Base-by-base conservation (phyloP, 176 grass and related monocot genomes). In the Avena atlantica region DNA sequence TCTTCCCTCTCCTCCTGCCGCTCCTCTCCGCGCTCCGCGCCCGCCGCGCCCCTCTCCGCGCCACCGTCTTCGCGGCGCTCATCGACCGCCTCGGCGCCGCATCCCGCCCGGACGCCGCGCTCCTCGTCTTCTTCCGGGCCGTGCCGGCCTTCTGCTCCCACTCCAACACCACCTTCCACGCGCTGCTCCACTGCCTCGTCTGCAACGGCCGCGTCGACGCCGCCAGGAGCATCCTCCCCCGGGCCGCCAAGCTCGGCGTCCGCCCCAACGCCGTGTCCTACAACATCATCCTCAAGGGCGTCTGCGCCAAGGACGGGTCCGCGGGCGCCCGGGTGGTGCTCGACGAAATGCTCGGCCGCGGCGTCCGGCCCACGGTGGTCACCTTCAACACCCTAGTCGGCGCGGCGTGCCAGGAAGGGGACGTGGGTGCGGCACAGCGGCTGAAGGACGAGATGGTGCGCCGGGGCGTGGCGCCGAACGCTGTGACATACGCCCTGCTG, bases 301-400 rank as follows among this genome's bases (percentile, higher is more conserved):
- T 73, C 2, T 88, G 90, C n/a, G 17, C 37, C 45, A 77, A 64
- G 40, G 90, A 90, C 78, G 92, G 91, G 21, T 85, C 89, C 14
- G 20, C 11, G 8, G 82, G 84, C 78, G 92, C 93, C 25, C 88
- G 81, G 17, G 36, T 0, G 2, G 50, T 96, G 92, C 67, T 95
- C 89, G 90, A 98, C 67, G 92, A 95, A 95, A 98, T 95, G 93
- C 59, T 93, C 73, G 20, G 64, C 19, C 86, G 90, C n/a, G 86
- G 91, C 49, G 86, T 96, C 49, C 89, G 88, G 3, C 92, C 93
- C 2, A 92, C 90, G 36, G 88, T 83, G 17, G 89, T 87, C n/a
- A 96, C 92, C 2, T 96, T 91, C 79, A 98, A 98, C 65, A 92
- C 90, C 17, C 86, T 96, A n/a, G 91, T 98, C 5, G 85, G 85